Base-by-base conservation (phyloP, 192 early-diverging fungal species). In the Umbelopsis sp. region DNA sequence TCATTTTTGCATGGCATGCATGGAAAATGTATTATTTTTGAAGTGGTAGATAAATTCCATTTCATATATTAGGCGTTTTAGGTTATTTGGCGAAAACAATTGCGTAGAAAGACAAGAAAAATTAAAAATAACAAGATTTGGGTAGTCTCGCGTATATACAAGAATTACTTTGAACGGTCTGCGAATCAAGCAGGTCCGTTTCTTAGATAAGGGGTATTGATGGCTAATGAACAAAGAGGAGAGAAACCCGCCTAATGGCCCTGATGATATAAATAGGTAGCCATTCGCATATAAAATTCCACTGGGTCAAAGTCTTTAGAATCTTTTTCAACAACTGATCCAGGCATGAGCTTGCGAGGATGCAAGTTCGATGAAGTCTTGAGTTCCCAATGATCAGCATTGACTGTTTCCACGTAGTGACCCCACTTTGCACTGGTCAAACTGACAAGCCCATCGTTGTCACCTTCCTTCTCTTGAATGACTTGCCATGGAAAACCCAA, bases 361-460 rank as follows among this genome's bases (percentile, higher is more conserved):
- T 61, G 30, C 55, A 25, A 61, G 1, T 61, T 30, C 11, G 55
- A 30, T 12, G 55, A 61, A 18, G 55, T 25, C 13, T 74, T 91
- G 49, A 98, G 86, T 80, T 93, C 93, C 92, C 94, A 98, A 77
- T 98, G 95, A 68, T 96, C 92, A 21, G 90, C 90, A 47, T 89
- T 78, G 10, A 95, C 85, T 15, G 92, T 91, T 50, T 91, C 89
- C 47, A 94, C 75, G 70, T 95, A 96, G 48, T 88, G 76, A 12
- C 97, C 97, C 97, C 94, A 98, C 73, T 84, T 84, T 4, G 97
- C 95, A 73, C 90, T 92, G 12, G 86, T 74, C 3, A 94, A 69
- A 37, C 89, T 90, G 15, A 98, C 97, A 66, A 98, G 80, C 9
- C 97, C 97, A 79, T 98, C 97, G 76, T 98, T 98, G 0, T 88